Base-by-base conservation (phyloP, 305 asterid species). In the Fraxinus albicans region DNA sequence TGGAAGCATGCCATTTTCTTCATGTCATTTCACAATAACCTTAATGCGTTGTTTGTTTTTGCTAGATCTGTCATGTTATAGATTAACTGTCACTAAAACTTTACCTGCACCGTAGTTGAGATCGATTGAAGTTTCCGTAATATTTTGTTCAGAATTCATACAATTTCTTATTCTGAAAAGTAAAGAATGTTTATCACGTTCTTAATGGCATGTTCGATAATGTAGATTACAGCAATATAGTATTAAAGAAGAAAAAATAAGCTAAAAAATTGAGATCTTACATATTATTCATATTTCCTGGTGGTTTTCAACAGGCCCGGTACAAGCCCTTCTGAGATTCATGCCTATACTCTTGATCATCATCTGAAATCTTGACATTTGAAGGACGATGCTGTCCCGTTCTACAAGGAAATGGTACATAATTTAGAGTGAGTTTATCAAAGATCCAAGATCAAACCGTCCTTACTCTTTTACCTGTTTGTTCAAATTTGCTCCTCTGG, bases 311-410 rank as follows among this genome's bases (percentile, higher is more conserved):
- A 77, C 94, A 96, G 98, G 92, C 98, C 98, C n/a, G 98, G 98
- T 2, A 92, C 98, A 38, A 89, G 97, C 86, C 98, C 99, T 69
- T 91, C 97, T 27, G 98, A 92, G 74, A 96, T 96, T 82, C 90
- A 82, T 40, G 97, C 97, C 77, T 92, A 92, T 91, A 91, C 96
- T 9, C 87, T 96, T 13, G 97, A 93, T 79, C 86, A 90, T 80
- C 98, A 94, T 84, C 76, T 94, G 87, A 84, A 80, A 73, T 90
- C 92, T 82, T 94, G 91, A 92, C 60, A 50, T 69, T 19, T 29
- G 38, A 34, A 36, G 13, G 13, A 27, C 2, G 44, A 19, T 10
- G 15, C 33, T 21, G 44, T 12, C 58, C 34, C 15, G 69, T 33
- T 76, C 58, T 25, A 63, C 76, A 31, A n/a, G 19, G 2, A 19